Evolutionary conservation across 805 yeast genomes (phyloP).

Genomic region (Kodamaea lidongshanica): DNA sequence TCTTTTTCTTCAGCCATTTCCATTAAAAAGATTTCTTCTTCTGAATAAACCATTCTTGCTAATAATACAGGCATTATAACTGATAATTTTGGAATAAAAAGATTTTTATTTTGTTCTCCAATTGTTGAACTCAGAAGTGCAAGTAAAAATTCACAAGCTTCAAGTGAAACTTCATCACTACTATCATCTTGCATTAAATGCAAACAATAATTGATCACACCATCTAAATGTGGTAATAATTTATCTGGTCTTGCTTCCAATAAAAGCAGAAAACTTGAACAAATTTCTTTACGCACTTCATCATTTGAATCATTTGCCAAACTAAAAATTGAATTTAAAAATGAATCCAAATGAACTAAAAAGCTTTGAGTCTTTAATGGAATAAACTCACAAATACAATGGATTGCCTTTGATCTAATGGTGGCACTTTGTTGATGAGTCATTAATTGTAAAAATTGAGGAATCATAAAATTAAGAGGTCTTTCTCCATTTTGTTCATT

Average conservation of each 20-base stretch:
- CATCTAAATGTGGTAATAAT: conserved; percentile 70
- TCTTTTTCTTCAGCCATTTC: conserved; percentile 64
- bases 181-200: conserved; percentile 59
- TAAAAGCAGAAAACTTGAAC: conserved; percentile 66
- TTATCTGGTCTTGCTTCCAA: conserved; percentile 77
- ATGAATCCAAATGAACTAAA: conserved; percentile 58
- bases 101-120: conserved; percentile 25
- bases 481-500: conserved; percentile 55
- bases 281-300: conserved; percentile 64
- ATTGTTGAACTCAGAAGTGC: conserved; percentile 58
- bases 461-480: conserved; percentile 65
- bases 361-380: conserved; percentile 64
- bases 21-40: conserved; percentile 64
- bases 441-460: conserved; percentile 53
- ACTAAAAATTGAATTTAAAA: conserved; percentile 55
- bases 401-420: conserved; percentile 57
- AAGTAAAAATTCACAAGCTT: conserved; percentile 88
- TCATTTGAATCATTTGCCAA: conserved; percentile 60
- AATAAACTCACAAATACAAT: conserved; percentile 72
- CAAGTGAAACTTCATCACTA: conserved; percentile 75
- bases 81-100: conserved; percentile 53
- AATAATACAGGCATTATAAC: conserved; percentile 71
- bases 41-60: conserved; percentile 81
- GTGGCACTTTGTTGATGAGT: conserved; percentile 30
- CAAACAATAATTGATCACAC: conserved; percentile 78